Percentiles rank a stretch among this genome's conserved stretches.
Evolutionary conservation across 1,139 yeast species (phyloP).

Genomic region (Schwanniomyces etchellsii): DNA sequence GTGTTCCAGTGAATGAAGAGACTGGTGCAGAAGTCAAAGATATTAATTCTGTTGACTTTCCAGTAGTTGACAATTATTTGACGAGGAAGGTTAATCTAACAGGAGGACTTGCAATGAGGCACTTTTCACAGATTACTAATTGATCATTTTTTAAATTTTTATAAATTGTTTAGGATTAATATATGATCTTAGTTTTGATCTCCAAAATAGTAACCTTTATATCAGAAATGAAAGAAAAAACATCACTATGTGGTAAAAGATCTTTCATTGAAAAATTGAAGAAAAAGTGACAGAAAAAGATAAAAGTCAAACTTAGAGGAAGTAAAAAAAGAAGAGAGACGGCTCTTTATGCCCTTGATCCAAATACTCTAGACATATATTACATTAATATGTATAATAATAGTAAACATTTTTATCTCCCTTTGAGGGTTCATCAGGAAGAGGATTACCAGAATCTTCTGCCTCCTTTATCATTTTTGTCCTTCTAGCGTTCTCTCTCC

Average conservation of each 20-base stretch:
- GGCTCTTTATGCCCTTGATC: no score
- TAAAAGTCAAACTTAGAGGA: no score
- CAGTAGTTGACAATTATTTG: constrained; percentile 4
- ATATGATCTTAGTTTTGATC: no score
- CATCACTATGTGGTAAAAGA: no score
- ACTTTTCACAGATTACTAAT: constrained; percentile 6
- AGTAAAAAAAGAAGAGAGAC: no score
- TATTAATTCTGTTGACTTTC: background rate
- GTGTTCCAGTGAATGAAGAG: constrained; percentile 3
- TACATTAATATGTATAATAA: constrained; percentile 3
- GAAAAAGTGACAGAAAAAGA: no score
- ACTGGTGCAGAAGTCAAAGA: background rate
- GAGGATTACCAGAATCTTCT: constrained; percentile 1
- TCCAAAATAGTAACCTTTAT: no score
- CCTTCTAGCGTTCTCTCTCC: constrained; percentile 3
- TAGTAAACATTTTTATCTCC: constrained; percentile 4
- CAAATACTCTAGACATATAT: background rate
- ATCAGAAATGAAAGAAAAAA: no score
- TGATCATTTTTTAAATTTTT: no score
- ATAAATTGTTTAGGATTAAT: no score
- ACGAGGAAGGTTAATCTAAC: constrained; percentile 6
- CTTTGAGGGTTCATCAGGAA: constrained; percentile 1
- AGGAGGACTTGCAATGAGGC: constrained; percentile 6
- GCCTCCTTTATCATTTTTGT: constrained; percentile 1
- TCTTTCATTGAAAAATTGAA: no score